Base-by-base conservation (phyloP, 257 asterid genomes). In the Hygrophila difformis region DNA sequence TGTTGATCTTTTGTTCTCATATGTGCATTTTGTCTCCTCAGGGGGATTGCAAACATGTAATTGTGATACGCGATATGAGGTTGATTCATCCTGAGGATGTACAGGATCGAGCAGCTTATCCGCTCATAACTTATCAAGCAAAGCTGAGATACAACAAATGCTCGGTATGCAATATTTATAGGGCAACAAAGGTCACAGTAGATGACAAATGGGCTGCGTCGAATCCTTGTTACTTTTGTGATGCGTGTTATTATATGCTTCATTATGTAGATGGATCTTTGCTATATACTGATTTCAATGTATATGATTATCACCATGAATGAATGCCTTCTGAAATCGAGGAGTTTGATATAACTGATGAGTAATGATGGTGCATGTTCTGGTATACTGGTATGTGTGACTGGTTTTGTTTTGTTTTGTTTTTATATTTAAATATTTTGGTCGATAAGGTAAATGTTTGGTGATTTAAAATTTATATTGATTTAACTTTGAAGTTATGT, bases 1-100 rank as follows among this genome's bases (percentile, higher is more conserved):
- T n/a, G n/a, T n/a, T n/a, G n/a, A n/a, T n/a, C n/a, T n/a, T n/a
- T n/a, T n/a, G n/a, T n/a, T n/a, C n/a, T n/a, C n/a, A n/a, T n/a
- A n/a, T n/a, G n/a, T n/a, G n/a, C n/a, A n/a, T 45, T 21, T 53
- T 57, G 60, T 56, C 37, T 41, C 7, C 6, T 16, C 6, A 79
- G 94, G 94, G 97, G 47, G 83, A 84, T 11, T 89, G 97, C 84
- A 84, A 79, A 57, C 96, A n/a, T n/a, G n/a, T n/a, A n/a, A n/a
- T n/a, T n/a, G n/a, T n/a, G n/a, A n/a, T n/a, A n/a, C n/a, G n/a
- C 37, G 96, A 89, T 62, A 77, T 79, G 91, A 76, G 96, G 57
- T 51, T 84, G 59, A 63, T 84, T 55, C 91, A 89, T 35, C 81
- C 73, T 0, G 97, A 84, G 63, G 97, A 89, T 33, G 81, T 81